phyloP scores from a whole-genome alignment of 1,284 basidiomycete species.

The Trichosporon ovoides region DNA sequence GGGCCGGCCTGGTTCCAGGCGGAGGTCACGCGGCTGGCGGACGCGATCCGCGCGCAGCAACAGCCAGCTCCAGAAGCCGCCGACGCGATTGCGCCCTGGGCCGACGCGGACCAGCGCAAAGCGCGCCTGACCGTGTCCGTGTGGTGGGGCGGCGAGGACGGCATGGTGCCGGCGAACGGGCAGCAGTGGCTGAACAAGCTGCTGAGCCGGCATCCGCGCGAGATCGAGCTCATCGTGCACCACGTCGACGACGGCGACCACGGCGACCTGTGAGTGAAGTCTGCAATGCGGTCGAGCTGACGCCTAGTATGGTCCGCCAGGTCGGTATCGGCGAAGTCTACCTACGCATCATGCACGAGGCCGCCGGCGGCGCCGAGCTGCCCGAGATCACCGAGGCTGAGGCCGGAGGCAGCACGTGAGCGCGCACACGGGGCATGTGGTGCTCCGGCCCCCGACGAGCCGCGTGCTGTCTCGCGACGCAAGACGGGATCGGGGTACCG shows the following conservation, averaged over 20 bases:
- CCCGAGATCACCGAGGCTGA: not conserved
- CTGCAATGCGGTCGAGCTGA: not conserved
- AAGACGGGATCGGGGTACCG: no score
- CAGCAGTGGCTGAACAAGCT: constrained; percentile 23
- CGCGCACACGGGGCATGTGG: no score
- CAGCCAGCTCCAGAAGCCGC: not conserved
- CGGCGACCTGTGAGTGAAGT: constrained; percentile 13
- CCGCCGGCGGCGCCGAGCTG: not conserved
- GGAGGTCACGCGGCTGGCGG: constrained; percentile 24
- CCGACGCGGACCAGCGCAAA: not conserved
- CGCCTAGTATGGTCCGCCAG: constrained; percentile 13
- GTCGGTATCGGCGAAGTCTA: constrained; percentile 24
- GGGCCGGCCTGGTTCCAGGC: constrained; percentile 38
- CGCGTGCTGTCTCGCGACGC: no score
- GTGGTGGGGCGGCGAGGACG: constrained; percentile 25
- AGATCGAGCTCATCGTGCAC: constrained; percentile 15
- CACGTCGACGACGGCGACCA: constrained; percentile 23
- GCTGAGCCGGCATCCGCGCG: constrained; percentile 11
- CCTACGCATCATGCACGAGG: constrained; percentile 13
- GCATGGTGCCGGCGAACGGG: constrained; percentile 23
- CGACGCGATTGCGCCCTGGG: not conserved
- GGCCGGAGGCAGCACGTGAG: not conserved
- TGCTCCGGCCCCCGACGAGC: no score
- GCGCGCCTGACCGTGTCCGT: constrained; percentile 11
- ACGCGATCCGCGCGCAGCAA: not conserved